Base-by-base conservation (phyloP, 768 basidiomycete species). In the Gautieria morchelliformis region DNA sequence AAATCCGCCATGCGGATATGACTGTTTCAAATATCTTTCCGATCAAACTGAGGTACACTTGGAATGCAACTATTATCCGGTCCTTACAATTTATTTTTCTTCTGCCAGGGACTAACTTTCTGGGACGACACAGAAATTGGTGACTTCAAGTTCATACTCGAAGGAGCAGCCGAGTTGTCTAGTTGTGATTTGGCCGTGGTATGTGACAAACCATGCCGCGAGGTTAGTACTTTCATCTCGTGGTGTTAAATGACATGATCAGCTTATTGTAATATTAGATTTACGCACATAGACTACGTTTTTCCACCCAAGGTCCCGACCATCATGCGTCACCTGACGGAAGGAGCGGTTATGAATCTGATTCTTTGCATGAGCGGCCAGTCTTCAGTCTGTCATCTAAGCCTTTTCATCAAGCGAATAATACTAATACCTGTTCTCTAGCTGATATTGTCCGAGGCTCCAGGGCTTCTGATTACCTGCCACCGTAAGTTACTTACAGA, bases 171-270 rank as follows among this genome's bases (percentile, higher is more conserved):
- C 7, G 75, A 82, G 47, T 64, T 70, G 4, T 65, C 70, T 0
- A 72, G 83, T 0, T 87, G 85, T 60, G 75, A 81, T 47, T 67
- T 86, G 12, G 78, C 82, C 17, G 64, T 70, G 1, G 67, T 86
- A 15, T 79, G 79, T 64, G 71, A 72, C 10, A 82, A 79, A 59
- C 78, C 83, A 5, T 88, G 86, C 65, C 66, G 68, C 30, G 81
- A 87, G 72, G 85, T 84, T 55, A 37, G 62, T 39, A 53, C 15
- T 19, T 53, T 32, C 33, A 6, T 56, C 30, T 22, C 33, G 5
- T 32, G 30, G 3, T 10, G 22, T 37, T 20, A n/a, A 8, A 14
- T 17, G 19, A 10, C 27, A 27, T 52, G 24, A 37, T 11, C 7
- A 27, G 37, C 35, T 7, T 14, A 17, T 35, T 22, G 32, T 35